phyloP scores from a whole-genome alignment of 352 stramenopile species.

The Pythium aquatile region DNA sequence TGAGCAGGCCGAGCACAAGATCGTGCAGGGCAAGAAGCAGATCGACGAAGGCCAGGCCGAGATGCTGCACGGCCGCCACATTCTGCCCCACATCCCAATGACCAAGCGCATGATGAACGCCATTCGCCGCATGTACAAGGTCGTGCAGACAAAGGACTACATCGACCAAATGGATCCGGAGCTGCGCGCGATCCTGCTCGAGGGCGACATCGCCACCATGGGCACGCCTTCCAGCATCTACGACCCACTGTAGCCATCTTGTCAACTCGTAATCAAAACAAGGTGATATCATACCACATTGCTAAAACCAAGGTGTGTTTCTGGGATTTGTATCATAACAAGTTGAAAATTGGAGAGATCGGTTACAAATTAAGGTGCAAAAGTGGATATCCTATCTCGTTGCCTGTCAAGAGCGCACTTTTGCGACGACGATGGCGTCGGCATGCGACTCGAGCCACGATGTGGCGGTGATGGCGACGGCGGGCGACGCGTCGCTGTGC shows the following conservation, averaged over 20 bases:
- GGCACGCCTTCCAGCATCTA: conserved; percentile 26
- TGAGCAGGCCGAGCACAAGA: conserved; percentile 30
- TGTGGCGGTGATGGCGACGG: conserved; percentile 75
- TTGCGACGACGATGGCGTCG: conserved; percentile 5
- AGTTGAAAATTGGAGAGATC: background rate
- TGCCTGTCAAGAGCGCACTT: background rate
- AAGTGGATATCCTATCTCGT: background rate
- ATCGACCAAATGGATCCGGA: conserved; percentile 41
- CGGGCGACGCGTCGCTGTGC: conserved; percentile 78
- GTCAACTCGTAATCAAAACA: background rate
- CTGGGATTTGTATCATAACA: background rate
- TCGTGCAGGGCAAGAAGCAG: conserved; percentile 26
- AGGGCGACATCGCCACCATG: conserved; percentile 15
- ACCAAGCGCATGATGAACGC: conserved; percentile 36
- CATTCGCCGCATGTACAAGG: conserved; percentile 38
- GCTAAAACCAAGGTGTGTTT: too few relatives aligned
- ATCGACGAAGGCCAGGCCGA: conserved; percentile 29
- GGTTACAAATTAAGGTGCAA: background rate
- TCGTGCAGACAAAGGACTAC: conserved; percentile 43
- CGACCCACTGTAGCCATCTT: conserved; percentile 24
- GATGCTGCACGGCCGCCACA: conserved; percentile 24
- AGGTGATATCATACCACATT: background rate
- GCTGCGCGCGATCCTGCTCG: conserved; percentile 31
- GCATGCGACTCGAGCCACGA: conserved; percentile 41
- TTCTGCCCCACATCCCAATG: conserved; percentile 37